These are phyloP conservation scores for Candida dajiaensis DNA, from an alignment of 805 yeast species.

Conservation along the genomic window DNA sequence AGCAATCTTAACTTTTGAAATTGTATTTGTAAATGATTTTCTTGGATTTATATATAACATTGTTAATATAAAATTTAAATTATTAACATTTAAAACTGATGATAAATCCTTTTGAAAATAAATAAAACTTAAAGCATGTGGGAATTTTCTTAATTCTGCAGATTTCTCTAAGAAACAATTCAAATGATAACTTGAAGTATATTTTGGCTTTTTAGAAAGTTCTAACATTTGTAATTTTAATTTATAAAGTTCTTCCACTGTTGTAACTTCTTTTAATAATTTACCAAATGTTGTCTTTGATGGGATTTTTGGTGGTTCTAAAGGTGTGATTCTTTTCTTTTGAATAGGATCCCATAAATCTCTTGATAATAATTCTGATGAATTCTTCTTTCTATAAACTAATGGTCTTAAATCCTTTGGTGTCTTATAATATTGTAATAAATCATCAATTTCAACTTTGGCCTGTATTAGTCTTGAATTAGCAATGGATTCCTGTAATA, in stretches of 20 bases:
- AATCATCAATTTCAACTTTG: conserved; percentile 25
- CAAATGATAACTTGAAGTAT: conserved; percentile 16
- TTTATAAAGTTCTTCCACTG: conserved; percentile 15
- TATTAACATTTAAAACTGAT: conserved; percentile 7
- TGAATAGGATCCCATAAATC: conserved; percentile 33
- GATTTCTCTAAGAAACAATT: conserved; percentile 17
- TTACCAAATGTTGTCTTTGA: conserved; percentile 22
- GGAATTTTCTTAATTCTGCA: conserved; percentile 16
- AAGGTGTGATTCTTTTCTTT: conserved; percentile 28
- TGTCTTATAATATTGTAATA: conserved; percentile 29
- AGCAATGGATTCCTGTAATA: conserved; percentile 6
- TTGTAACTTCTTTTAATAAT: conserved; percentile 19
- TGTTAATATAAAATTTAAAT: conserved; percentile 17
- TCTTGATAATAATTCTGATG: conserved; percentile 31
- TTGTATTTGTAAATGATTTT: conserved; percentile 10
- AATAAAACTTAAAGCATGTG: conserved; percentile 18
- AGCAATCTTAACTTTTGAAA: conserved; percentile 13
- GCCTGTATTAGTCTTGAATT: conserved; percentile 9
- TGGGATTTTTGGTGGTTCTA: conserved; percentile 26
- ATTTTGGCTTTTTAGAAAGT: conserved; percentile 18
- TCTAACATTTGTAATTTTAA: conserved; percentile 11
- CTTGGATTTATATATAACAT: conserved; percentile 19
- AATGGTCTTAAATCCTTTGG: conserved; percentile 29
- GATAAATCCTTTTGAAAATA: conserved; percentile 13
- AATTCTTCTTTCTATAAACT: conserved; percentile 36